These are phyloP conservation scores for Scenedesmus sp. DNA, from an alignment of 163 green algal species.

Conservation along the genomic window DNA sequence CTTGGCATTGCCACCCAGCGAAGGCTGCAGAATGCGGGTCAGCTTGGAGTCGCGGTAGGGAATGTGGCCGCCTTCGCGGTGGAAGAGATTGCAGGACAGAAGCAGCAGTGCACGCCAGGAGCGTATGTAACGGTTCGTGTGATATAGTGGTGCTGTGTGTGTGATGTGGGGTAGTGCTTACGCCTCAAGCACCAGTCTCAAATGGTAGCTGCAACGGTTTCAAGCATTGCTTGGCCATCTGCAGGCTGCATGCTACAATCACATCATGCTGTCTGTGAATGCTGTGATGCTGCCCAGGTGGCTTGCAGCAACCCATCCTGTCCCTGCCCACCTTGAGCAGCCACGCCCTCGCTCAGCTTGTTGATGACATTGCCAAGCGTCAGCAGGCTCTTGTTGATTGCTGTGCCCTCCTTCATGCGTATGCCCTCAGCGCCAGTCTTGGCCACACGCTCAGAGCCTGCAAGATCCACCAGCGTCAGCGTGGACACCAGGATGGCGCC, in stretches of 20 bases:
- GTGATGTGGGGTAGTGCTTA: no score
- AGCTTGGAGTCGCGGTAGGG: conserved; percentile 98
- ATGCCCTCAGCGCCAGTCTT: conserved; percentile 96
- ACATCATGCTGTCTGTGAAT: no score
- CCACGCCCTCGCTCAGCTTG: conserved; percentile 91
- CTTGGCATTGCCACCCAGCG: conserved; percentile 96
- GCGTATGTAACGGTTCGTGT: no score
- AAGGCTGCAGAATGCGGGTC: conserved; percentile 96
- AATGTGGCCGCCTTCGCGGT: conserved; percentile 86
- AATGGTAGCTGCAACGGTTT: no score
- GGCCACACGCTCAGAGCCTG: conserved; percentile 88
- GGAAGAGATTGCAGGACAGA: neutral
- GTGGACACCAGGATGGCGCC: conserved; percentile 92
- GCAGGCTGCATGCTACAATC: no score
- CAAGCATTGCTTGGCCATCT: no score
- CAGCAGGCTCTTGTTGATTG: conserved; percentile 98
- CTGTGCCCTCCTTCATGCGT: conserved; percentile 95
- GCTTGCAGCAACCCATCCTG: neutral
- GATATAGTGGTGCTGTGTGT: no score
- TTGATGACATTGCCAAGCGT: conserved; percentile 98
- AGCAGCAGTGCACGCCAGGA: neutral
- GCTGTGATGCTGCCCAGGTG: neutral
- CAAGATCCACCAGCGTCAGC: conserved; percentile 97
- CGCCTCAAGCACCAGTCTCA: no score
- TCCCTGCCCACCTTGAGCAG: conserved; percentile 27